Conservation (phyloP, 1,284 basidiomycete genomes). For the Cryptococcus sp. region DNA sequence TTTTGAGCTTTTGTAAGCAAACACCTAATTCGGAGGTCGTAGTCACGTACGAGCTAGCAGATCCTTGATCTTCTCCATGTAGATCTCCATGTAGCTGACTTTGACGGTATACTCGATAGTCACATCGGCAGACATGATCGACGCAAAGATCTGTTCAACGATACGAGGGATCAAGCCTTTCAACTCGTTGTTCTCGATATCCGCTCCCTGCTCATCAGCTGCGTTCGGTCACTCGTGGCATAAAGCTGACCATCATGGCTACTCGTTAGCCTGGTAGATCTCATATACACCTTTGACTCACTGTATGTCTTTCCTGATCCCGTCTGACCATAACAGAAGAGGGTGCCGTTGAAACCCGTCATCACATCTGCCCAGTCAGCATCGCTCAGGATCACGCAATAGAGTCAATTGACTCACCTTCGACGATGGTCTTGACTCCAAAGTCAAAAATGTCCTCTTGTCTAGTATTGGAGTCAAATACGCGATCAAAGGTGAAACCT, state of each 20-base stretch:
- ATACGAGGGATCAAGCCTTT: constrained; percentile 98
- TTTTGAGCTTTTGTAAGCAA: no score
- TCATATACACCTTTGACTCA: constrained; percentile 16
- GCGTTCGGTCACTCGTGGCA: background rate
- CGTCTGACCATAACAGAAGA: constrained; percentile 98
- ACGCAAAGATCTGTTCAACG: constrained; percentile 97
- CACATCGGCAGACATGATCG: constrained; percentile 90
- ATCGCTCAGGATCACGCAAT: background rate
- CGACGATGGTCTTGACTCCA: constrained; percentile 75
- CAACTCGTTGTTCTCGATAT: constrained; percentile 85
- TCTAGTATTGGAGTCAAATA: constrained; percentile 86
- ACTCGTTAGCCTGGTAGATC: constrained; percentile 6
- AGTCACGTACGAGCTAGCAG: constrained; percentile 85
- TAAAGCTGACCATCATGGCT: constrained; percentile 73
- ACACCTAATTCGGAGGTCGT: no score
- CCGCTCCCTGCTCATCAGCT: constrained; percentile 65
- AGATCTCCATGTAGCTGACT: constrained; percentile 99
- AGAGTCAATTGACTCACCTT: constrained; percentile 23
- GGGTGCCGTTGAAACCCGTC: constrained; percentile 96
- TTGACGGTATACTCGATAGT: constrained; percentile 98
- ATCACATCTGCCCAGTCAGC: constrained; percentile 71
- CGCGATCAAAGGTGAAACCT: constrained; percentile 95
- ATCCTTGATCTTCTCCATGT: constrained; percentile 94
- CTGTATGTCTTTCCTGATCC: constrained; percentile 90
- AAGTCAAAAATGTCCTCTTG: constrained; percentile 98